Conservation (phyloP, 352 stramenopile genomes). For the Phytophthora citricola region DNA sequence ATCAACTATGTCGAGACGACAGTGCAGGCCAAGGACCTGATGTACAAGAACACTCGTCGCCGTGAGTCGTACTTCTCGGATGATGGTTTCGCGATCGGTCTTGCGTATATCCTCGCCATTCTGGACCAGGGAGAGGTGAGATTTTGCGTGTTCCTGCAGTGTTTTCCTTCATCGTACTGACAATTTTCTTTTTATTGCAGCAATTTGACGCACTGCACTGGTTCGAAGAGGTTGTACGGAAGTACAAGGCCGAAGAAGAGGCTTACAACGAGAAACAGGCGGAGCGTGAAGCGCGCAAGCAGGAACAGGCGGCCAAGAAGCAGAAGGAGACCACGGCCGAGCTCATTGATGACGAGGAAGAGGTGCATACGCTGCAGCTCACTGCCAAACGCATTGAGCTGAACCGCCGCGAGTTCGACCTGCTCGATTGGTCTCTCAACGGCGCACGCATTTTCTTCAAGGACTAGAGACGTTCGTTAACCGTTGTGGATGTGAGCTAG, state of each 20-base stretch:
- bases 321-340: conserved; percentile 87
- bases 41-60: conserved; percentile 95
- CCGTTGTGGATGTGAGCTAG: conserved; percentile 2
- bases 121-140: conserved; percentile 86
- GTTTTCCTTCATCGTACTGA: conserved; percentile 7
- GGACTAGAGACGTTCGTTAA: conserved; percentile 44
- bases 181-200: conserved; percentile 35
- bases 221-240: conserved; percentile 90
- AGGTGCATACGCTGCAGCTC: conserved; percentile 88
- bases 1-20: conserved; percentile 92
- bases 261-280: conserved; percentile 86
- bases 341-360: conserved; percentile 88
- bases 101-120: conserved; percentile 94
- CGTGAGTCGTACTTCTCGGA: conserved; percentile 96
- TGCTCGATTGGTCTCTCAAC: conserved; percentile 92
- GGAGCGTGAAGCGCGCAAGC: conserved; percentile 79
- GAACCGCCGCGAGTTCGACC: conserved; percentile 88
- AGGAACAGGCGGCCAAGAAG: conserved; percentile 76
- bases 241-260: conserved; percentile 88
- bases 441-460: conserved; percentile 94
- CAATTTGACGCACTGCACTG: conserved; percentile 91
- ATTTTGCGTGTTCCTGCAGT: conserved; percentile 5
- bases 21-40: conserved; percentile 93
- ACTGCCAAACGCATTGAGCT: conserved; percentile 89
- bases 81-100: conserved; percentile 95